Conservation (phyloP, 2,329 filamentous ascomycete species). For the Pyrenochaeta sp. region DNA sequence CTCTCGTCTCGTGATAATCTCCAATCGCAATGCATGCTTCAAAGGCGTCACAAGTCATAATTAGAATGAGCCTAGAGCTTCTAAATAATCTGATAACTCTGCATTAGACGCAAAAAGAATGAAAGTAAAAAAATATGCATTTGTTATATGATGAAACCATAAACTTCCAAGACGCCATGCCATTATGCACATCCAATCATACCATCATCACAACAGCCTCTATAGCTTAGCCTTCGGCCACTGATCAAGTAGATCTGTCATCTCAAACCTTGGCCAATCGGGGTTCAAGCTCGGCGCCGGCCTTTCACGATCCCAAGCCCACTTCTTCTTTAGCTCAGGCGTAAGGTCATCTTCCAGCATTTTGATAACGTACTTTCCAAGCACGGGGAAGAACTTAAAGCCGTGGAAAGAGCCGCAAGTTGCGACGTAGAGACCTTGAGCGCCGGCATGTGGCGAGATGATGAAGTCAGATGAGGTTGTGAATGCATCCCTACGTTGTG, state of each 20-base stretch:
- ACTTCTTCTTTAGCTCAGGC: conserved; percentile 67
- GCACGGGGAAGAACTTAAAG: conserved; percentile 68
- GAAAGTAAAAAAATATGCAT: neutral
- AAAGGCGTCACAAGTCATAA: too few relatives aligned
- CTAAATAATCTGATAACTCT: neutral
- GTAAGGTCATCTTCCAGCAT: conserved; percentile 54
- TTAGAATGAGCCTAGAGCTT: neutral
- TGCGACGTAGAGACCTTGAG: conserved; percentile 61
- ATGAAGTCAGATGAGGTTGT: conserved; percentile 65
- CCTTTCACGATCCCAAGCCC: conserved; percentile 66
- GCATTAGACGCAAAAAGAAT: neutral
- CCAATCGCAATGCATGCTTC: too few relatives aligned
- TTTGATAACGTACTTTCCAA: conserved; percentile 64
- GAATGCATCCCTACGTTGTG: conserved; percentile 68
- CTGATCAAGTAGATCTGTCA: conserved; percentile 60
- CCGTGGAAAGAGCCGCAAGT: conserved; percentile 69
- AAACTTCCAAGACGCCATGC: conserved; percentile 12
- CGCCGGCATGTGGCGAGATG: conserved; percentile 60
- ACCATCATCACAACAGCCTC: neutral
- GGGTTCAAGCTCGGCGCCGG: conserved; percentile 61
- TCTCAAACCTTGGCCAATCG: conserved; percentile 66
- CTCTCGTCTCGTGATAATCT: too few relatives aligned
- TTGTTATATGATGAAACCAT: neutral
- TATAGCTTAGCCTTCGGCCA: conserved; percentile 44
- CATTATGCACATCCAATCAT: conserved; percentile 7